These are phyloP conservation scores for Plasmodium inui DNA, from an alignment of 169 alveolate genomes.

Conservation along the genomic window DNA sequence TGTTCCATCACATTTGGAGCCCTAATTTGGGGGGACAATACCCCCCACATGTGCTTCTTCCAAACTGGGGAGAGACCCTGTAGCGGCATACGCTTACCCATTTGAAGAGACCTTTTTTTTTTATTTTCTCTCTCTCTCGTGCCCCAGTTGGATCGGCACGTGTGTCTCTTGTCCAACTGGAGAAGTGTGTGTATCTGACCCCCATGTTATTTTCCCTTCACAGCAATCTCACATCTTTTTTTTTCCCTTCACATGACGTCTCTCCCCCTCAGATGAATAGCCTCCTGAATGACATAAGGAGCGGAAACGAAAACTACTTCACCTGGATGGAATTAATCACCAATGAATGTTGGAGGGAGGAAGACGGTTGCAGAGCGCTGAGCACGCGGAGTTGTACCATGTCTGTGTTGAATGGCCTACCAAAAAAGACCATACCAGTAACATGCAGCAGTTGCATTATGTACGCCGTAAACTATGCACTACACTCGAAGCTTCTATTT, in stretches of 20 bases:
- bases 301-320: neutral
- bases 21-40: no score
- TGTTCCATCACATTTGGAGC: no score
- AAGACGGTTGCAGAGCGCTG: constrained; percentile 2
- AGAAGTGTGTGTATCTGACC: neutral
- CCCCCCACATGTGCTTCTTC: no score
- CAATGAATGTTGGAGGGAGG: constrained; percentile 37
- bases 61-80: no score
- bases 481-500: constrained; percentile 28
- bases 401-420: constrained; percentile 16
- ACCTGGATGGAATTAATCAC: constrained; percentile 47
- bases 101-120: neutral
- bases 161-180: neutral
- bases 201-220: neutral
- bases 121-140: no score
- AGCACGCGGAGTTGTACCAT: constrained; percentile 5
- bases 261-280: neutral
- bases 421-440: constrained; percentile 2
- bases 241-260: neutral
- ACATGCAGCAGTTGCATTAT: constrained; percentile 30
- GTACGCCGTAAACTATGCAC: constrained; percentile 46
- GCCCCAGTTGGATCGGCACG: neutral
- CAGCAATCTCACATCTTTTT: neutral
- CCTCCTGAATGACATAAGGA: constrained; percentile 9
- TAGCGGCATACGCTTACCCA: no score